Base-by-base conservation (phyloP, 2,329 filamentous ascomycete species). In the Polytolypa hystricis region DNA sequence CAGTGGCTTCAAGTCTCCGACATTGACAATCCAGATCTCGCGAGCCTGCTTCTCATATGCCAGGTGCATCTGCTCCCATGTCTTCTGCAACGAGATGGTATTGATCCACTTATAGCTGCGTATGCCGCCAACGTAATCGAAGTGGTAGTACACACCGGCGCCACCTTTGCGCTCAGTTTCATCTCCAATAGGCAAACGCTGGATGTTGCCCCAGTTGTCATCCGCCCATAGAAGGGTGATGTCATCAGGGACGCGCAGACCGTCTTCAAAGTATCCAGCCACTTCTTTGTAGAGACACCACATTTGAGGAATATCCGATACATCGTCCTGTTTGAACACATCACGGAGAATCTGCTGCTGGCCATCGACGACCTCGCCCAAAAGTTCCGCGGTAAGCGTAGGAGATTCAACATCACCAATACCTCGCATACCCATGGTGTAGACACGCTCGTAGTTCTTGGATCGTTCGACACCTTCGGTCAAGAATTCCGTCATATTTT, bases 211-310 rank as follows among this genome's bases (percentile, higher is more conserved):
- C 65, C 67, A 79, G 56, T 81, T 82, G 56, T 83, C 79, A 51
- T 82, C 79, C 0, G 76, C 68, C 71, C 77, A 82, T 4, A 82
- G 64, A 16, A 83, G 61, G 2, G 75, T 82, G 18, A 83, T 71
- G 48, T 80, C 71, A 25, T 82, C 77, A 0, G 78, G 57, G 54
- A 81, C 69, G 2, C 61, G 58, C 51, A 83, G 66, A 2, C 79
- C 79, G 11, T 71, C 65, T 39, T 79, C 73, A 40, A 78, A 74
- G 52, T 84, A 83, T 5, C 72, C 71, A 56, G 79, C 77, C 2
- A 84, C 78, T 52, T 84, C 79, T 51, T 82, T 83, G 58, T 84
- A 84, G 42, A 84, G 58, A 47, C 77, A 81, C 78, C 79, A 83
- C 58, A 78, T 69, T 55, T 83, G 79, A 4, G 79, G 78, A 0